A percentile compares a stretch with the other conserved stretches of the same genome.
phyloP scores from a whole-genome alignment of 2,329 filamentous ascomycete genomes.

The Xylariaceae sp. region DNA sequence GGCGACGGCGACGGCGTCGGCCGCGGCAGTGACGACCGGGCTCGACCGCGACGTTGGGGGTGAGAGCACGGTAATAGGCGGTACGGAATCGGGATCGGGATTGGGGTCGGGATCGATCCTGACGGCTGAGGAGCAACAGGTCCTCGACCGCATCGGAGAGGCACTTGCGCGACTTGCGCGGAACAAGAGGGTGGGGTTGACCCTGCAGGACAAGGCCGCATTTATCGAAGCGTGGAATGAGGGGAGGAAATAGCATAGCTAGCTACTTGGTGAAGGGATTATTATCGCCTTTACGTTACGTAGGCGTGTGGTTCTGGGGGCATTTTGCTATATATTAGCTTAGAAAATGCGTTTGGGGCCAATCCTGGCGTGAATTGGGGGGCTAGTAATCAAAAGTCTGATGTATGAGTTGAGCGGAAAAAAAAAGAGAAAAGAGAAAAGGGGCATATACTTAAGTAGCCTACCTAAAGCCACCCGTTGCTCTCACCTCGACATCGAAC shows the following conservation, averaged over 20 bases:
- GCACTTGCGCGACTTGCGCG: conserved; percentile 83
- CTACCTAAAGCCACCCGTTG: no score
- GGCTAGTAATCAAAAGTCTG: neutral
- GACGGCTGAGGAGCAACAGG: conserved; percentile 62
- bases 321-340: no score
- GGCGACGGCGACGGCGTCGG: conserved; percentile 32
- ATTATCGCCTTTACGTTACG: neutral
- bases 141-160: conserved; percentile 81
- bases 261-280: no score
- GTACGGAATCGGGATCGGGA: conserved; percentile 31
- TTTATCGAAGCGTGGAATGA: conserved; percentile 73
- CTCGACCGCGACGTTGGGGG: neutral
- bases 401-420: neutral
- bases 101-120: conserved; percentile 36
- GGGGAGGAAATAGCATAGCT: conserved; percentile 38
- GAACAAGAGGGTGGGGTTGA: conserved; percentile 86
- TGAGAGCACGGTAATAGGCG: conserved; percentile 9
- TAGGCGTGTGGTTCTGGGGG: neutral
- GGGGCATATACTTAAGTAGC: neutral
- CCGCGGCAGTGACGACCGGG: conserved; percentile 6
- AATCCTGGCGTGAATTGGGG: neutral
- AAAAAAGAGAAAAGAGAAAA: neutral
- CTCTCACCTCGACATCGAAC: no score
- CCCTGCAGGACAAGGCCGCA: conserved; percentile 76
- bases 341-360: no score